Evolutionary conservation across 441 rosid genomes (phyloP), one percentile per base, ranked within the genome.

Genomic region (Euphorbia celastroides): DNA sequence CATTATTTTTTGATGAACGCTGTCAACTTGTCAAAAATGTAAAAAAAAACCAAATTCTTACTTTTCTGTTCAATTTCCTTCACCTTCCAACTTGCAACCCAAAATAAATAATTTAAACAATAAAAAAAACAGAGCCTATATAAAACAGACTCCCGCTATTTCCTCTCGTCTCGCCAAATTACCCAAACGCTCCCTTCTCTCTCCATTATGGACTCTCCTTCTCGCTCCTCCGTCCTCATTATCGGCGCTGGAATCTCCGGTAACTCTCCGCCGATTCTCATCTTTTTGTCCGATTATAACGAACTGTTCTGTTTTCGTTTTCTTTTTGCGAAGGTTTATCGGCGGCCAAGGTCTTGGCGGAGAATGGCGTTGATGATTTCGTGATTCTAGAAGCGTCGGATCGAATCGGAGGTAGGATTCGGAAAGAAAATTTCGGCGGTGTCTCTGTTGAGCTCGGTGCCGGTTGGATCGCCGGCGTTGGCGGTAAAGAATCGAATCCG

Each of bases 401-500:
- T 50, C 88, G 96, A 61, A 86, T 94, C 69, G 99, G 99, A 2
- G 99, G 99, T 31, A 83, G 99, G 81, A 78, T 94, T 69, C 81
- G 79, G 8, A 89, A 94, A 57, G 85, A 92, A 70, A 68, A 63
- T 17, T 94, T 94, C 75, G 94, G 96, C 11, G 96, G 90, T 69
- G 88, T 89, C 67, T 71, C 92, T 67, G 98, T 87, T 68, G 99
- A 94, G 86, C 85, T 94, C 17, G 99, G 98, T 1, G 99, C 99
- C 25, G 99, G 99, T 56, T 94, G 99, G 99, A 83, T 94, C 48
- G 99, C 91, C 44, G 99, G 99, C 19, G 99, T 94, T 62, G 99
- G 99, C 10, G 99, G 99, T 46, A 81, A 85, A 70, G 83, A 80
- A 70, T 62, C 91, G 3, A 94, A 94, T 52, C 99, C 99, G 0